Evolutionary conservation across 2,329 filamentous ascomycete genomes (phyloP), one percentile per base, ranked within the genome.

Genomic region (Pseudogymnoascus sp.): DNA sequence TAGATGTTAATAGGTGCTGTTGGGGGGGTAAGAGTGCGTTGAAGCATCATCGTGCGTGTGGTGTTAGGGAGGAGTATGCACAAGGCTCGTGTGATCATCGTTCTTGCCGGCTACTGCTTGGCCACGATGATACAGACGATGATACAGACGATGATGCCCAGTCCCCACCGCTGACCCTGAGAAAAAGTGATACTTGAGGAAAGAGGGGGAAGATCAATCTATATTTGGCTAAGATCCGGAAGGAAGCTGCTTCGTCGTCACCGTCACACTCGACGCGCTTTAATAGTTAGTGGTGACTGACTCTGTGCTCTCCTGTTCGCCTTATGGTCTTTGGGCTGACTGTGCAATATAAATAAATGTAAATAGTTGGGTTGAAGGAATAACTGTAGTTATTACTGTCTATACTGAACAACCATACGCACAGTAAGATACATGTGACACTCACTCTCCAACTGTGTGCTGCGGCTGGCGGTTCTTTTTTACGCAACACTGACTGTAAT

Each of bases 51-150:
- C 6, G 44, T 50, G 44, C 14, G 44, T 50, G 44, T 50, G 21
- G 34, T 42, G 16, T 42, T 31, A 31, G 6, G 28, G 28, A 31
- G 16, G 16, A 18, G 38, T 42, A 16, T 14, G n/a, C 3, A 46
- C 14, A n/a, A n/a, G 46, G 46, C 25, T 53, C 46, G 46, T 53
- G 46, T 53, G 46, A 53, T 53, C 46, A 31, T 53, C 46, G 46
- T 28, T 28, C 11, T 44, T 31, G 28, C 28, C 8, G 28, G 28
- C 28, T 31, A 31, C 28, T 31, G 28, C 25, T 53, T 53, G 25
- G 46, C 46, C n/a, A 53, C 46, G 46, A 53, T 53, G 46, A 53
- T 53, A 53, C 46, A 53, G n/a, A 53, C 46, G 46, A 53, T 53
- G 46, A 53, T 53, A 53, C 46, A 21, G 25, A 31, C 25, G 23